These are phyloP conservation scores for Trichoderma oligosporum DNA, from an alignment of 2,329 filamentous ascomycete species.

Conservation along the genomic window DNA sequence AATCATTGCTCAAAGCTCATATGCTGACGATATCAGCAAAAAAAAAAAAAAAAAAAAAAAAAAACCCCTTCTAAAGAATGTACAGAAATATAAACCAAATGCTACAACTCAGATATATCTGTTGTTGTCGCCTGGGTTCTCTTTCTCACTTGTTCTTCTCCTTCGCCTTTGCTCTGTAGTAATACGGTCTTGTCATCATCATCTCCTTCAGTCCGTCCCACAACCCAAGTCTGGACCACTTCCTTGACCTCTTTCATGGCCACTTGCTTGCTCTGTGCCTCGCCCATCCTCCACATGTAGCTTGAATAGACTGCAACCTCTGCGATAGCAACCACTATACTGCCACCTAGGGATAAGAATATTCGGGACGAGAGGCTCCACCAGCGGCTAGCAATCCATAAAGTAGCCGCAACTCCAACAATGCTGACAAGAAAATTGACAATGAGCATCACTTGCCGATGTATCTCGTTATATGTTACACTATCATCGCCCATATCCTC, in stretches of 20 bases:
- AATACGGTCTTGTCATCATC: conserved; percentile 27
- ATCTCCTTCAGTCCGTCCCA: conserved; percentile 40
- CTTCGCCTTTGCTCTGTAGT: conserved; percentile 25
- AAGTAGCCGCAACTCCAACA: conserved; percentile 68
- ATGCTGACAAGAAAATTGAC: conserved; percentile 88
- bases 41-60: no score
- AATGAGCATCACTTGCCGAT: conserved; percentile 78
- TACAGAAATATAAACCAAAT: neutral
- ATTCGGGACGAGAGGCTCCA: conserved; percentile 69
- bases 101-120: neutral
- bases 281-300: conserved; percentile 66
- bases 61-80: neutral
- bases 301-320: conserved; percentile 75
- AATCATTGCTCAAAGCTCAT: no score
- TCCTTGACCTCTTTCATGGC: conserved; percentile 62
- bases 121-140: conserved; percentile 22
- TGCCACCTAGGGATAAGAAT: conserved; percentile 67
- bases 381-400: conserved; percentile 75
- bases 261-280: conserved; percentile 62
- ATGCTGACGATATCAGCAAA: neutral
- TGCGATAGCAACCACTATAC: conserved; percentile 65
- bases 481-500: conserved; percentile 57
- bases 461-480: conserved; percentile 66
- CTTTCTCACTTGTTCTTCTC: conserved; percentile 27
- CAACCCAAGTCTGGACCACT: conserved; percentile 68